Conservation (phyloP, 78 protist genomes). For the Chrysochromulina parva region DNA sequence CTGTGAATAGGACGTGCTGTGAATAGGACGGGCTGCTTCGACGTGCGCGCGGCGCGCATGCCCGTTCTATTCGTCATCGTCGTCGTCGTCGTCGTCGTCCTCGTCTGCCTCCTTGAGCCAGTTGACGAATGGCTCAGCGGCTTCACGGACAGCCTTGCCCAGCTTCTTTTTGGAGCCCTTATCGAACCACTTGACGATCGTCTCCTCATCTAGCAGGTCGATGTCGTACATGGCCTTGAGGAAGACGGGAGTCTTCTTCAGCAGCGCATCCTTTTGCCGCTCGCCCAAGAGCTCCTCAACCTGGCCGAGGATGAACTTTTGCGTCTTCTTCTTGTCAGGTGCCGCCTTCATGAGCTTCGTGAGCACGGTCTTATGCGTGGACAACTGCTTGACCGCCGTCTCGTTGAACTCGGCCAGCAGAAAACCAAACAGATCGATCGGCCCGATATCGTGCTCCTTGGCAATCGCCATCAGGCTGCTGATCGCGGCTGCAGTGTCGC, state of each 20-base stretch:
- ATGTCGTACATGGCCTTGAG: constrained; percentile 10
- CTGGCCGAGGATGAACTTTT: neutral
- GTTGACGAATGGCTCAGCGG: constrained; percentile 37
- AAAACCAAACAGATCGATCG: neutral
- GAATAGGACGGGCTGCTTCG: too few species aligned
- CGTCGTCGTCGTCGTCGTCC: constrained; percentile 8
- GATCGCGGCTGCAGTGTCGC: neutral
- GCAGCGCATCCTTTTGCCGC: neutral
- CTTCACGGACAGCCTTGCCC: neutral
- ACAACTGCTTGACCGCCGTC: too few species aligned
- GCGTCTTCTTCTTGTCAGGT: neutral
- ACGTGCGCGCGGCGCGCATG: too few species aligned
- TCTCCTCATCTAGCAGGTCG: constrained; percentile 39
- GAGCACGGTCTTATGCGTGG: neutral
- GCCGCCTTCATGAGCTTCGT: neutral
- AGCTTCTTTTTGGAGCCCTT: neutral
- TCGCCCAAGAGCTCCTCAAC: neutral
- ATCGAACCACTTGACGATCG: neutral
- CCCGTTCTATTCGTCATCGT: neutral
- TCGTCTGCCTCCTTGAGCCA: constrained; percentile 46
- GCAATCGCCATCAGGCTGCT: neutral
- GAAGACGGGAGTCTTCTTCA: neutral
- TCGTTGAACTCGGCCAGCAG: neutral
- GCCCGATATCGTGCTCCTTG: neutral
- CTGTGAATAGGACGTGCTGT: too few species aligned